A percentile compares a stretch with the other conserved stretches of the same genome.
phyloP scores from a whole-genome alignment of 192 early-diverging fungal species.

The Pilaira anomala region DNA sequence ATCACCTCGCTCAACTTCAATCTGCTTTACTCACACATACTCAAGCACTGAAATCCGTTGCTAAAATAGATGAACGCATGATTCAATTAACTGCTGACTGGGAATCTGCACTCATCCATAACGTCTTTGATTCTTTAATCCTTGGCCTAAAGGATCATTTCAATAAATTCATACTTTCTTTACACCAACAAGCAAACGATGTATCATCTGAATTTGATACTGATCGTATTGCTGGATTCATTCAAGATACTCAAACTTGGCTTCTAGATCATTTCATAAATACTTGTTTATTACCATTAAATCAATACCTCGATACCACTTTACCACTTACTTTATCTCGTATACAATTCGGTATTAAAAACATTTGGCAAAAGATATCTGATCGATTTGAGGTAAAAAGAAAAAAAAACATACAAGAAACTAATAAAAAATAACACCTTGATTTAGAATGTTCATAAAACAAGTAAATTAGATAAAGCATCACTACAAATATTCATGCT shows the following conservation, averaged over 20 bases:
- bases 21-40: slow-evolving; percentile 15
- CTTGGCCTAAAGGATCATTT: slow-evolving; percentile 15
- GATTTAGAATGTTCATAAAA: slow-evolving; percentile 3
- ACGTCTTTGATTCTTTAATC: slow-evolving; percentile 10
- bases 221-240: slow-evolving; percentile 1
- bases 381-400: slow-evolving; percentile 29
- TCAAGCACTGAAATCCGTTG: slow-evolving; percentile 24
- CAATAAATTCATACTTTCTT: background rate
- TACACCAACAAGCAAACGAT: background rate
- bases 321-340: slow-evolving; percentile 30
- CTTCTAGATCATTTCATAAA: background rate
- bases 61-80: slow-evolving; percentile 21
- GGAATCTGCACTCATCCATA: slow-evolving; percentile 19
- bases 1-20: slow-evolving; percentile 16
- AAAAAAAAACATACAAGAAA: no score
- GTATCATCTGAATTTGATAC: background rate
- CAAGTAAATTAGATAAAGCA: background rate
- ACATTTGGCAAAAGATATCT: slow-evolving; percentile 40
- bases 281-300: slow-evolving; percentile 38
- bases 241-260: slow-evolving; percentile 9
- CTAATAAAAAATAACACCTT: no score
- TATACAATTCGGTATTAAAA: slow-evolving; percentile 35
- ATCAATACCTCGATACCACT: slow-evolving; percentile 41
- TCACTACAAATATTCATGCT: slow-evolving; percentile 22
- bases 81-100: slow-evolving; percentile 12